phyloP scores from a whole-genome alignment of 495 filamentous ascomycete genomes.

The Barbatosphaeria neglecta region DNA sequence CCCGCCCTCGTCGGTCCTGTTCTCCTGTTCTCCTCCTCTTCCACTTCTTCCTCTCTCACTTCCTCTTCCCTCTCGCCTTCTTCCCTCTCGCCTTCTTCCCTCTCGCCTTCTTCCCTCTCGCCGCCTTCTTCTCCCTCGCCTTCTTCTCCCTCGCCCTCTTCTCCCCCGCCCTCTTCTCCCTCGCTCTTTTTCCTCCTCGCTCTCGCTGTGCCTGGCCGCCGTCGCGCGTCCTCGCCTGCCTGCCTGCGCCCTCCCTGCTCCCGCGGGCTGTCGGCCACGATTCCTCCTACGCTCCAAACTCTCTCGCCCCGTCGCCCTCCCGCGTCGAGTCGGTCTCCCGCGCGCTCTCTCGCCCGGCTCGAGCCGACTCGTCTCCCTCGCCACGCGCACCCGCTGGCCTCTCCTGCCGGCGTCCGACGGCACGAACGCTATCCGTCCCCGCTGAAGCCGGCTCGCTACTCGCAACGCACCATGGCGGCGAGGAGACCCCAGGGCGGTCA shows the following conservation, averaged over 20 bases:
- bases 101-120: slow-evolving; percentile 2
- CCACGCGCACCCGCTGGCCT: no score
- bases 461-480: slow-evolving; percentile 12
- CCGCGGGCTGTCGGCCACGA: no score
- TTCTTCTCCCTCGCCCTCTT: slow-evolving; percentile 8
- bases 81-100: slow-evolving; percentile 7
- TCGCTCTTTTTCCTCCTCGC: slow-evolving; percentile 5
- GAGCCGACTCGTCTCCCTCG: no score
- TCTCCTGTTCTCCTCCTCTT: slow-evolving; percentile 3
- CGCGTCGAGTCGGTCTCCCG: no score
- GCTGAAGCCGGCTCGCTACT: slow-evolving; percentile 1
- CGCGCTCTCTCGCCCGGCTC: no score
- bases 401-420: no score
- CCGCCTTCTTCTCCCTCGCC: slow-evolving; percentile 1
- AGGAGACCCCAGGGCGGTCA: slow-evolving; percentile 22
- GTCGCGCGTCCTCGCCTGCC: slow-evolving; percentile 1
- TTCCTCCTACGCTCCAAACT: no score
- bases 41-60: slow-evolving; percentile 5
- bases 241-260: neutral
- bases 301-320: no score
- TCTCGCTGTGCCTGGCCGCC: slow-evolving; percentile 8
- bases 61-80: slow-evolving; percentile 4
- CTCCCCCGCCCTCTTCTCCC: slow-evolving; percentile 4
- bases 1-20: neutral
- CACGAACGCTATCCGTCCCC: no score